Evolutionary conservation across 1,284 basidiomycete genomes (phyloP).

Genomic region (Athelia sp.): DNA sequence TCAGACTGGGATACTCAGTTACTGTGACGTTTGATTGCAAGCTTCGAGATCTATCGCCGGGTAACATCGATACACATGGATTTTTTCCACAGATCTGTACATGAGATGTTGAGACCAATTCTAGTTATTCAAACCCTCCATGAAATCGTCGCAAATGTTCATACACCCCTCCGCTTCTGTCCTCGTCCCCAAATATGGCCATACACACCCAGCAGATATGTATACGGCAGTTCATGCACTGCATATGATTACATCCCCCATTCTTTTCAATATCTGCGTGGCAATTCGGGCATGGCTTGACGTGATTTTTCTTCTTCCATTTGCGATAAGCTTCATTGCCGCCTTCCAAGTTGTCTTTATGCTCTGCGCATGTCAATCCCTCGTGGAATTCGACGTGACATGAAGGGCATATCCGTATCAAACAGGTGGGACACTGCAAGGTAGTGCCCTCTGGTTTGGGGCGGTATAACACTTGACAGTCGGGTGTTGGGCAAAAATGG

Average conservation of each 20-base stretch:
- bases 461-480: slow-evolving; percentile 34
- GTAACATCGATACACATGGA: no score
- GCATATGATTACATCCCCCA: slow-evolving; percentile 30
- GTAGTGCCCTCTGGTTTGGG: slow-evolving; percentile 20
- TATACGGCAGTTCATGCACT: slow-evolving; percentile 20
- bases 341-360: slow-evolving; percentile 14
- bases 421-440: slow-evolving; percentile 27
- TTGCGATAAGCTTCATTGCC: slow-evolving; percentile 17
- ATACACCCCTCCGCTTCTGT: slow-evolving; percentile 15
- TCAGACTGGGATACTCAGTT: no score
- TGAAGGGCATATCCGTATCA: slow-evolving; percentile 25
- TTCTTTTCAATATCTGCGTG: slow-evolving; percentile 26
- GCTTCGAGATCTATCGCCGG: no score
- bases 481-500: slow-evolving; percentile 41
- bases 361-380: slow-evolving; percentile 24
- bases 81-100: no score
- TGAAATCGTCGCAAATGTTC: slow-evolving; percentile 18
- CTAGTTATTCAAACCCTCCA: slow-evolving; percentile 10
- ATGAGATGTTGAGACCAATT: neutral
- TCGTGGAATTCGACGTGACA: slow-evolving; percentile 29
- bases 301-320: slow-evolving; percentile 24
- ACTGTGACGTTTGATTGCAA: no score
- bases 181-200: slow-evolving; percentile 15
- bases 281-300: slow-evolving; percentile 31
- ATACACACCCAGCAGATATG: slow-evolving; percentile 31